A percentile compares a stretch with the other conserved stretches of the same genome.
Conservation (phyloP, 2,329 filamentous ascomycete genomes). For the Stagonosporopsis vannaccii region DNA sequence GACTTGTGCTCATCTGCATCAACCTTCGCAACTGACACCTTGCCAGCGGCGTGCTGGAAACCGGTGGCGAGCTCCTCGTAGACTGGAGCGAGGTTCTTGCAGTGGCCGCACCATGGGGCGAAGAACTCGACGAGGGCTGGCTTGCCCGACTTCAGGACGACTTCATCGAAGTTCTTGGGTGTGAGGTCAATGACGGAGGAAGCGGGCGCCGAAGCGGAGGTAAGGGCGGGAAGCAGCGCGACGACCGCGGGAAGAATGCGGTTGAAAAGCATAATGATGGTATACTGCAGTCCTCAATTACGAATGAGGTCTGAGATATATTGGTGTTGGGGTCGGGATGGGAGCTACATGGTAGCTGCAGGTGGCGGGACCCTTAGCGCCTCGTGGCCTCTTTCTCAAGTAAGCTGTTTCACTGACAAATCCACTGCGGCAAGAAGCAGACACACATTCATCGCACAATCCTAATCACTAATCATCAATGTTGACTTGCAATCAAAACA, state of each 20-base stretch:
- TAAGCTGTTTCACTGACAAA: slow-evolving; percentile 38
- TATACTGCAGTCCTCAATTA: slow-evolving; percentile 27
- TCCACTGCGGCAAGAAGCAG: slow-evolving; percentile 17
- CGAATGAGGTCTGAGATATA: slow-evolving; percentile 27
- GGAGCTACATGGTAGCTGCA: slow-evolving; percentile 23
- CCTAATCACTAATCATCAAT: not conserved
- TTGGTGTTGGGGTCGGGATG: slow-evolving; percentile 23
- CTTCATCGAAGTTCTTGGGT: slow-evolving; percentile 87
- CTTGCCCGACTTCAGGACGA: slow-evolving; percentile 90
- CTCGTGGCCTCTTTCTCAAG: slow-evolving; percentile 39
- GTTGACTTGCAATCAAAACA: not conserved
- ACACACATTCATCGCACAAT: not conserved
- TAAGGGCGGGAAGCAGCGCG: slow-evolving; percentile 42
- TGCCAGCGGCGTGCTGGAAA: slow-evolving; percentile 76
- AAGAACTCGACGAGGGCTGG: slow-evolving; percentile 98
- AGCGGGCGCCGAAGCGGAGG: slow-evolving; percentile 72
- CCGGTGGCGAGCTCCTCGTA: slow-evolving; percentile 86
- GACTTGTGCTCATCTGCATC: slow-evolving; percentile 89
- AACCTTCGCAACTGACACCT: slow-evolving; percentile 91
- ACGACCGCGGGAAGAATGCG: slow-evolving; percentile 42
- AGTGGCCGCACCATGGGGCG: slow-evolving; percentile 98
- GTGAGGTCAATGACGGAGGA: slow-evolving; percentile 90
- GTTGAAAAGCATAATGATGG: slow-evolving; percentile 42
- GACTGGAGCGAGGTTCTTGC: slow-evolving; percentile 93
- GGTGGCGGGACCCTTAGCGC: slow-evolving; percentile 37